phyloP scores from a whole-genome alignment of 164 flowering plant genomes.

The Vitis cinerea region DNA sequence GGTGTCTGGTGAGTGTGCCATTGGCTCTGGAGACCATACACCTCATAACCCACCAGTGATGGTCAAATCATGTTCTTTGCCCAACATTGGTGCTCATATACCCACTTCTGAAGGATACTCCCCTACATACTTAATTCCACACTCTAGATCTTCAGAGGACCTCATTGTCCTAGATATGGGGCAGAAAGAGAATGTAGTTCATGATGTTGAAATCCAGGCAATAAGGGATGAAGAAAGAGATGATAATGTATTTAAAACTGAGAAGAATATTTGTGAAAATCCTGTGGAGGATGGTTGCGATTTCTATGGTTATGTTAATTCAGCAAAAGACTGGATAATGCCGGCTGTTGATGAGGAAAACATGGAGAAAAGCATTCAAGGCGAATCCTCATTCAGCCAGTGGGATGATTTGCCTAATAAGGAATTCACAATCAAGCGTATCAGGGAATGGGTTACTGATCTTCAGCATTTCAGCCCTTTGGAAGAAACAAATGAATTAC shows the following conservation, averaged over 20 bases:
- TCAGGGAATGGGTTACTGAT: slow-evolving; percentile 85
- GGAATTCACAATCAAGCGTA: slow-evolving; percentile 68
- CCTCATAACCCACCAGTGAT: slow-evolving; percentile 32
- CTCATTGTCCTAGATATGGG: slow-evolving; percentile 31
- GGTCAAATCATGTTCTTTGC: slow-evolving; percentile 54
- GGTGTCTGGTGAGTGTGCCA: slow-evolving; percentile 33
- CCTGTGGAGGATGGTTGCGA: slow-evolving; percentile 43
- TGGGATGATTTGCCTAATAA: slow-evolving; percentile 40
- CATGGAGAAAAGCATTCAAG: slow-evolving; percentile 22
- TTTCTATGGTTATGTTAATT: slow-evolving; percentile 39
- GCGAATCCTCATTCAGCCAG: slow-evolving; percentile 33
- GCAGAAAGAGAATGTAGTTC: slow-evolving; percentile 25
- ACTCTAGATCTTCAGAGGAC: slow-evolving; percentile 57
- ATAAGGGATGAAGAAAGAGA: slow-evolving; percentile 30
- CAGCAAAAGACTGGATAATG: slow-evolving; percentile 56
- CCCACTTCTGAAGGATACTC: slow-evolving; percentile 23
- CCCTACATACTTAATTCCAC: slow-evolving; percentile 12
- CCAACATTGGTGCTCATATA: slow-evolving; percentile 32
- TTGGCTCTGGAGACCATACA: slow-evolving; percentile 32
- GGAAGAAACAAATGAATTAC: slow-evolving; percentile 46
- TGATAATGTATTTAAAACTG: slow-evolving; percentile 19
- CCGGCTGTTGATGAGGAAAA: slow-evolving; percentile 40
- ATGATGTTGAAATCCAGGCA: slow-evolving; percentile 24
- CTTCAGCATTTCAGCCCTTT: slow-evolving; percentile 51
- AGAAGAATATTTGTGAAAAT: slow-evolving; percentile 23